Base-by-base conservation (phyloP, 2,329 filamentous ascomycete genomes). In the Alternaria gansuensis region DNA sequence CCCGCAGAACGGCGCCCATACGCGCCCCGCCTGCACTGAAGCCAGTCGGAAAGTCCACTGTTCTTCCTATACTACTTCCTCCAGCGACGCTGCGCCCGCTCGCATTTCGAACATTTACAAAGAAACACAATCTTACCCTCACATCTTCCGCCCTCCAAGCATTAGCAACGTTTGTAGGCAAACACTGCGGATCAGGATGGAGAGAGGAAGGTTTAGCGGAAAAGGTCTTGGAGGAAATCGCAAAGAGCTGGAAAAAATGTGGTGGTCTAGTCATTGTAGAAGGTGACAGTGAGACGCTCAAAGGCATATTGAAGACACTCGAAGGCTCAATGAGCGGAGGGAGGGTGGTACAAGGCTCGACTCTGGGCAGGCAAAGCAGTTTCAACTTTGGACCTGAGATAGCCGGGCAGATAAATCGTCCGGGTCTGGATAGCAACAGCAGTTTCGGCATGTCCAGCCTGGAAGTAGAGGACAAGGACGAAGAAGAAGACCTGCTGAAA, bases 111-210 rank as follows among this genome's bases (percentile, higher is more conserved):
- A 96, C 92, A 0, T 96, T 99, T 67, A 99, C 95, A 2, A 97
- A 97, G 78, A 99, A 98, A 74, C 92, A 99, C 79, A 96, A 94
- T 69, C 83, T 99, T 55, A 98, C 93, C 0, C 86, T 99, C 52
- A 93, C 91, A 7, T 95, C 94, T 0, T 88, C 93, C 0, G 92
- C 95, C 0, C 82, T 99, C 5, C 89, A 94, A 76, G 87, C 91
- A 45, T 84, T 99, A 31, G 93, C 95, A 21, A 85, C 87, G 1
- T 99, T 99, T 76, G 90, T 99, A 52, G 96, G 95, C 10, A 89
- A 91, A 68, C 90, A 97, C 77, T 99, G 95, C 76, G 95, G 95
- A 33, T 93, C 93, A 57, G 92, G 89, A 88, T 99, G 95, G 95
- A 87, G 94, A 70, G 93, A 98, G 80, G 93, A 96, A 75, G 94